Conservation (phyloP, 1,139 yeast species). For the Candida sp. region DNA sequence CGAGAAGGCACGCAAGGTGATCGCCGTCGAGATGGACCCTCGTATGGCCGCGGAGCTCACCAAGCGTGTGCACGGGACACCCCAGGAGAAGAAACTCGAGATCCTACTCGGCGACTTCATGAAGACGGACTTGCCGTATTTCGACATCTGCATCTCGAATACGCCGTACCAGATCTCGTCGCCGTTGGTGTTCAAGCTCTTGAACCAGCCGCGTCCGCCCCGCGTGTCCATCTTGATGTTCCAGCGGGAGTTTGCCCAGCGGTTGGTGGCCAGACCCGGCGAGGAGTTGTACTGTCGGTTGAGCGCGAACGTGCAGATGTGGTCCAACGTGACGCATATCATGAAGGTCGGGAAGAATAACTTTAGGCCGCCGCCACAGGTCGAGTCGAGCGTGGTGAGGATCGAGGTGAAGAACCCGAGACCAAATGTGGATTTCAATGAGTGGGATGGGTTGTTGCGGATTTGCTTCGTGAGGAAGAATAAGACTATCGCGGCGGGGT, state of each 20-base stretch:
- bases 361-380: conserved; percentile 99
- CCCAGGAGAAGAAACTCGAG: conserved; percentile 89
- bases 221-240: conserved; percentile 96
- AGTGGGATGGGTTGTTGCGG: conserved; percentile 96
- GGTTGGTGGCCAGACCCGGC: conserved; percentile 95
- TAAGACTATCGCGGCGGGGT: conserved; percentile 92
- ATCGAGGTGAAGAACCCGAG: conserved; percentile 92
- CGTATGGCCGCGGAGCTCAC: conserved; percentile 99
- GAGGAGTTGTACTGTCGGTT: conserved; percentile 90
- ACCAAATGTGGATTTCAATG: conserved; percentile 90
- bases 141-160: conserved; percentile 94
- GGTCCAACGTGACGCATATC: conserved; percentile 98
- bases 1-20: conserved; percentile 89
- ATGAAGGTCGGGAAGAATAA: conserved; percentile 99
- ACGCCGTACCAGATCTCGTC: conserved; percentile 99
- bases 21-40: conserved; percentile 99
- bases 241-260: conserved; percentile 95
- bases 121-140: conserved; percentile 94
- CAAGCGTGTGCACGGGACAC: conserved; percentile 96
- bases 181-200: conserved; percentile 90
- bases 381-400: conserved; percentile 94
- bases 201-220: conserved; percentile 94
- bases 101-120: conserved; percentile 95
- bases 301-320: conserved; percentile 98
- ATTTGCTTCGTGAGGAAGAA: conserved; percentile 93